Evolutionary conservation across 2,329 filamentous ascomycete genomes (phyloP), one percentile per base, ranked within the genome.

Genomic region (Aureobasidium namibiae): DNA sequence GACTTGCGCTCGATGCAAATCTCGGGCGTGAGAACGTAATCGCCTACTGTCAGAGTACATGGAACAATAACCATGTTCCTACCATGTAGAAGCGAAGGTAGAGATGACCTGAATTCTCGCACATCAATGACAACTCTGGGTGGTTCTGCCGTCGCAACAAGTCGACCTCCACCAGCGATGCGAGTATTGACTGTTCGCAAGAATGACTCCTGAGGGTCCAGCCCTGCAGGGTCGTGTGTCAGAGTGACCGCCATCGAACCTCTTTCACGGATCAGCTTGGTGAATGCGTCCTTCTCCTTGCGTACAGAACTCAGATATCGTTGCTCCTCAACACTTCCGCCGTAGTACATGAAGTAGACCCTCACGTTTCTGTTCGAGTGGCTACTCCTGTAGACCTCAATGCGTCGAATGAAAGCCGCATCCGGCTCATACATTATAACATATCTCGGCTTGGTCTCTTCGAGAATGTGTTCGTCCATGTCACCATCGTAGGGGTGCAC

Each of bases 361-460:
- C 90, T 84, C 42, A 97, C 89, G 67, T 90, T 91, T 36, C 91
- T 81, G 70, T 92, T 90, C 60, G 86, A 88, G 74, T 99, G 94
- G 10, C 92, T 96, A 56, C 91, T 96, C 39, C 94, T 86, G 74
- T 97, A 99, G 1, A 97, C 92, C 71, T 99, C 94, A 21, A 99
- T 88, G 38, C 92, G 82, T 14, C 94, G 85, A 67, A 97, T 96
- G 72, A 99, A 99, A 3, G 92, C 86, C 3, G 92, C 85, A 65
- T 97, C 91, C 1, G 94, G 92, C 70, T 97, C 94, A 73, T 96
- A 99, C 94, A 99, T 97, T 75, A 99, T 88, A 61, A 99, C 90
- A 72, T 96, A 96, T 61, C 89, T 86, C 34, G 94, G 94, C 68
- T 89, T 91, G 60, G 94, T 81, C 73, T 99, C 94, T 71, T 99